These are phyloP conservation scores for Camellia oleifera DNA, from an alignment of 179 eudicot species.

Conservation along the genomic window DNA sequence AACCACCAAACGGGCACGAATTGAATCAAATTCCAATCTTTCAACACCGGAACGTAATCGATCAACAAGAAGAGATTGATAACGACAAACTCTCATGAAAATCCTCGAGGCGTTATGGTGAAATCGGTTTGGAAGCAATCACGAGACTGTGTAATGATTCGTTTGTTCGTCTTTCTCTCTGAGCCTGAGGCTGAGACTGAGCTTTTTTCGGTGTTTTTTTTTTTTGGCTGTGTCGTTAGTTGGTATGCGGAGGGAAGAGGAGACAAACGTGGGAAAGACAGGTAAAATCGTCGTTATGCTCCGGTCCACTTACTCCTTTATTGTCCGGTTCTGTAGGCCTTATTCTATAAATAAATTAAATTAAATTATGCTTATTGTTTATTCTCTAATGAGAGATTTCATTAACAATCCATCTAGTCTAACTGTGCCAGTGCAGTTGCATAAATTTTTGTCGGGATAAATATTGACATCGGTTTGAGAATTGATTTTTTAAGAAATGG, in stretches of 20 bases:
- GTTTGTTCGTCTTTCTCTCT: background rate
- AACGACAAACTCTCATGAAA: background rate
- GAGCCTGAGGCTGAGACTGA: too few species aligned
- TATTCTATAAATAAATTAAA: too few species aligned
- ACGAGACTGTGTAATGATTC: background rate
- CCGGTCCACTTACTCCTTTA: too few species aligned
- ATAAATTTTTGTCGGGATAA: too few species aligned
- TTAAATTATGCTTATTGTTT: too few species aligned
- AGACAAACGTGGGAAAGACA: slow-evolving; percentile 9
- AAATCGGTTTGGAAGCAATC: background rate
- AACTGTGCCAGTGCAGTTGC: too few species aligned
- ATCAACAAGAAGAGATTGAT: background rate
- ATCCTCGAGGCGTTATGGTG: background rate
- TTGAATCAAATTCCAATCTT: background rate
- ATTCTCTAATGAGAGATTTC: too few species aligned
- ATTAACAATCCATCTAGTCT: too few species aligned
- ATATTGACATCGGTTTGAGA: too few species aligned
- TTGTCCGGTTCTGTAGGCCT: too few species aligned
- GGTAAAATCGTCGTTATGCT: slow-evolving; percentile 11
- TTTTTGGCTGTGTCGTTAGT: background rate
- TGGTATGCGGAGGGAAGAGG: background rate
- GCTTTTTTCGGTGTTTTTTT: background rate
- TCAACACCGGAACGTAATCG: background rate
- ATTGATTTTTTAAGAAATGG: too few species aligned
- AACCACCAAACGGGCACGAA: background rate